Evolutionary conservation across 225 moss, liverwort and hornwort species (phyloP).

Genomic region (Pseudoscleropodium purum): DNA sequence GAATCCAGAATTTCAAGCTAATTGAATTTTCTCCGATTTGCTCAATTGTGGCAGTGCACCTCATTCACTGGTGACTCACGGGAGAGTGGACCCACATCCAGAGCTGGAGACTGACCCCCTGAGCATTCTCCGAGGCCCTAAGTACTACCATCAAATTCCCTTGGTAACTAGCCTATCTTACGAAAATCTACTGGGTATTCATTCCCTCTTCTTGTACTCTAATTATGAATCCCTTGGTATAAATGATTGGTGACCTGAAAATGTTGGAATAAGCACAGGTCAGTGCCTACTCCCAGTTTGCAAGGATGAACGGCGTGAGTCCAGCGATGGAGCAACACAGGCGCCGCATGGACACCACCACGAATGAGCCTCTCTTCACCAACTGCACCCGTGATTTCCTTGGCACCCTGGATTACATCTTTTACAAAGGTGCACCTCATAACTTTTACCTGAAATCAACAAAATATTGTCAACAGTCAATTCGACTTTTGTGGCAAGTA

Average conservation of each 20-base stretch:
- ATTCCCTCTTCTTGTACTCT: background rate
- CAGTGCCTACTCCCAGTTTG: slow-evolving; percentile 74
- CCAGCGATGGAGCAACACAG: slow-evolving; percentile 42
- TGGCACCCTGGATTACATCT: slow-evolving; percentile 83
- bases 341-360: slow-evolving; percentile 49
- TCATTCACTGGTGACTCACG: slow-evolving; percentile 56
- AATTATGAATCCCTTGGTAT: background rate
- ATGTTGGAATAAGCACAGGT: slow-evolving; percentile 23
- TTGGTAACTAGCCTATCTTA: slow-evolving; percentile 17
- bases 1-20: background rate
- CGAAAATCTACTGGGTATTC: background rate
- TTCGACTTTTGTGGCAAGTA: background rate
- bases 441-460: background rate
- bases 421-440: slow-evolving; percentile 50
- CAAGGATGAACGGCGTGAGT: slow-evolving; percentile 49
- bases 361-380: slow-evolving; percentile 71
- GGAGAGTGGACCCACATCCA: slow-evolving; percentile 66
- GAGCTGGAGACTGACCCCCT: slow-evolving; percentile 59
- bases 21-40: background rate
- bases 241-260: background rate
- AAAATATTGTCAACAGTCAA: background rate
- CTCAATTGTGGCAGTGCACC: slow-evolving; percentile 51
- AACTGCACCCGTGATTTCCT: slow-evolving; percentile 80
- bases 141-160: slow-evolving; percentile 57
- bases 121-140: slow-evolving; percentile 57